Base-by-base conservation (phyloP, 805 yeast species). In the Candida piceae region DNA sequence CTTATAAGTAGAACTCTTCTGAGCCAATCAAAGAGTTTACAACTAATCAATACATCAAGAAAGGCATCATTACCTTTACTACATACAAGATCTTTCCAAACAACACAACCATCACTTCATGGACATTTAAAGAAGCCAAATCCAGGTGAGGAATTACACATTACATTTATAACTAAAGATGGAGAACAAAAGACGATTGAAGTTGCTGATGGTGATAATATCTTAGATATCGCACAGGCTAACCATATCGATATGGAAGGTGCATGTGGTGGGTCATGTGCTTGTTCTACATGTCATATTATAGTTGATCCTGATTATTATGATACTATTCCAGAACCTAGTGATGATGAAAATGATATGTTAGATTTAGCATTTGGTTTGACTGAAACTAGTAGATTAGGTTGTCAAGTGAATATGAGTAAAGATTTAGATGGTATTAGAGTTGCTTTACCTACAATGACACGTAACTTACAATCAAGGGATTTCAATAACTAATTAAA, bases 191-290 rank as follows among this genome's bases (percentile, higher is more conserved):
- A 77, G 46, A 76, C 84, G 1, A 76, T 74, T 50, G 96, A 88
- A 54, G 97, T 83, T 2, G 81, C 90, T 2, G 96, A 83, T 49
- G 97, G 97, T 11, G 98, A 93, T 56, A 78, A 88, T 25, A 56
- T 93, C 19, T 66, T 93, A 57, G 98, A 93, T 58, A 87, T 93
- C 39, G 98, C 97, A 5, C 97, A 93, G 64, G 94, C 93, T 3
- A 64, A 89, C 56, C 83, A 89, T 52, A 62, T 93, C 40, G 98
- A 93, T 48, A 89, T 93, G 93, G 98, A 93, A 60, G 96, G 80
- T 31, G 98, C 98, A 0, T 93, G 98, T 63, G 98, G 98, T 16
- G 98, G 97, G 4, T 87, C 97, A 4, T 93, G 98, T 69, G 98
- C 98, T 1, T 93, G 98, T 60, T 88, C 97, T 5, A 93, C 98